Conservation (phyloP, 306 rosid genomes). For the Rosa chinensis region DNA sequence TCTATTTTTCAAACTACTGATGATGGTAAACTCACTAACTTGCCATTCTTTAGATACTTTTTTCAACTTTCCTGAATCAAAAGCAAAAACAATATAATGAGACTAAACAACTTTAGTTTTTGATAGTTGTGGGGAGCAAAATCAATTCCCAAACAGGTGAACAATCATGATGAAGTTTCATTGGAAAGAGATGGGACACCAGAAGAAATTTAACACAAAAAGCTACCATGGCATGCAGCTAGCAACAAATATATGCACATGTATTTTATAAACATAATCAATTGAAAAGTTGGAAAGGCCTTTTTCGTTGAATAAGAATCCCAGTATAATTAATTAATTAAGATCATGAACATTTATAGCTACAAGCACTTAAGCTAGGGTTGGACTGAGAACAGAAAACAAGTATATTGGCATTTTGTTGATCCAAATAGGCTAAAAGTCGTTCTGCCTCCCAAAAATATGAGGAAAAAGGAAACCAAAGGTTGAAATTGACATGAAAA, state of each 20-base stretch:
- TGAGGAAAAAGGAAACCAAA: constrained; percentile 8
- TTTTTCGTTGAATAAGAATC: not conserved
- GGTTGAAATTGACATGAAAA: constrained; percentile 34
- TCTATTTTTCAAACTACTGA: constrained; percentile 61
- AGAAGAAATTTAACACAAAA: constrained; percentile 29
- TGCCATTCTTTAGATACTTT: constrained; percentile 53
- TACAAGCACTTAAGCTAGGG: constrained; percentile 8
- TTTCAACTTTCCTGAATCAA: constrained; percentile 58
- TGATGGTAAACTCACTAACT: constrained; percentile 89
- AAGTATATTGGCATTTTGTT: constrained; percentile 1
- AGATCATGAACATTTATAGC: constrained; percentile 1
- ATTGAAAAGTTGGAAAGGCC: not conserved
- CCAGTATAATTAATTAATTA: not conserved
- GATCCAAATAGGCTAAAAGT: not conserved
- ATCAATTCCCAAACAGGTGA: constrained; percentile 60
- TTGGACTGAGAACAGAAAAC: not conserved
- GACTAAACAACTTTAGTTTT: constrained; percentile 53
- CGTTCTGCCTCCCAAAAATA: constrained; percentile 2
- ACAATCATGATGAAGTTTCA: constrained; percentile 73
- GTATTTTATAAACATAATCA: constrained; percentile 2
- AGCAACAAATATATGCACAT: constrained; percentile 15
- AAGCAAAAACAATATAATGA: constrained; percentile 70
- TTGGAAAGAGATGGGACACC: constrained; percentile 63
- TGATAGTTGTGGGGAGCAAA: constrained; percentile 81
- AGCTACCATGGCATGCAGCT: constrained; percentile 6